phyloP scores from a whole-genome alignment of 2,329 filamentous ascomycete genomes.

The Penicillium frequentans region DNA sequence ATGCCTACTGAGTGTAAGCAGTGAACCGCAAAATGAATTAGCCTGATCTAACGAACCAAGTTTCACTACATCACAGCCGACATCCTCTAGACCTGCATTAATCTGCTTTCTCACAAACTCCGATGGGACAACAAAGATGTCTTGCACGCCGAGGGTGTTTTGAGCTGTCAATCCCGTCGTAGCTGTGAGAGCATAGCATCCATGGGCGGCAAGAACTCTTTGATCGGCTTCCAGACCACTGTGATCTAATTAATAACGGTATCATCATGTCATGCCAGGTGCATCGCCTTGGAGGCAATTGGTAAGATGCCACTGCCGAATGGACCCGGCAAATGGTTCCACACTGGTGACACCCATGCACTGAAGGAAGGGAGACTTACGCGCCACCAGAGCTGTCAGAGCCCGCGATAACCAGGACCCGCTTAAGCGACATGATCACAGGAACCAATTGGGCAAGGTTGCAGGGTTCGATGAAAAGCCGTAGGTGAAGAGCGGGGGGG shows the following conservation, averaged over 20 bases:
- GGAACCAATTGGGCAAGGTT: conserved; percentile 12
- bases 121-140: conserved; percentile 75
- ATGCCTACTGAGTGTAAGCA: conserved; percentile 59
- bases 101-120: conserved; percentile 83
- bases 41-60: conserved; percentile 62
- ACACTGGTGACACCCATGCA: neutral
- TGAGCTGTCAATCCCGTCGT: conserved; percentile 96
- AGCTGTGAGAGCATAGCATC: conserved; percentile 93
- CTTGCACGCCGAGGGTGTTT: conserved; percentile 82
- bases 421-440: conserved; percentile 40
- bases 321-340: neutral
- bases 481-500: conserved; percentile 5
- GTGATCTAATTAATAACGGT: conserved; percentile 14
- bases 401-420: conserved; percentile 79
- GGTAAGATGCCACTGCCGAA: neutral
- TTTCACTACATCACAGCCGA: conserved; percentile 88
- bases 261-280: neutral
- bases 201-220: conserved; percentile 88
- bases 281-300: neutral
- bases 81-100: conserved; percentile 77
- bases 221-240: conserved; percentile 95
- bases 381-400: conserved; percentile 91
- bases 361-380: conserved; percentile 51
- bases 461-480: neutral
- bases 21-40: neutral